Percentiles rank a stretch among this genome's conserved stretches.
Evolutionary conservation across 768 basidiomycete species (phyloP).

Genomic region (Lactarius pseudohatsudake): DNA sequence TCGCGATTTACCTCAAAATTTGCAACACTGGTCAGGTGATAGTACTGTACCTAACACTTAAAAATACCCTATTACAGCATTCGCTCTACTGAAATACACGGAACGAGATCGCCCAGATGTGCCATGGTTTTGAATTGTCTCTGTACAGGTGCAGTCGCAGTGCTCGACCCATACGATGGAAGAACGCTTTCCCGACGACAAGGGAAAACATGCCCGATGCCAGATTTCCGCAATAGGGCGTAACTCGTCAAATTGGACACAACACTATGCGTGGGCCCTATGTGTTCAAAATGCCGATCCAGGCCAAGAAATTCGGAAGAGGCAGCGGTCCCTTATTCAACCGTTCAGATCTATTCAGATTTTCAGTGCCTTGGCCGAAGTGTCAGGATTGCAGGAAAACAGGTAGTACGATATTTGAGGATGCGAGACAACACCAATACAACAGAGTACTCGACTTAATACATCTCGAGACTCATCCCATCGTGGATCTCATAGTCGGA

Average conservation of each 20-base stretch:
- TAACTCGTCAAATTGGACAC: no score
- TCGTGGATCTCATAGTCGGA: constrained; percentile 92
- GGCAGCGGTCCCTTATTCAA: not conserved
- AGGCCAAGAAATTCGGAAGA: no score
- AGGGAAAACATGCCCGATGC: not conserved
- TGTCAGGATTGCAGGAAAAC: not conserved
- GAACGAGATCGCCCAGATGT: not conserved
- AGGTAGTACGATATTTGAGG: not conserved
- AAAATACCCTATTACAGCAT: not conserved
- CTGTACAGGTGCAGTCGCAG: not conserved
- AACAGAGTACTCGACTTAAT: constrained; percentile 42
- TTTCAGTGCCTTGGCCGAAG: not conserved
- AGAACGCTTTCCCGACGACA: not conserved
- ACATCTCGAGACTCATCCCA: constrained; percentile 93
- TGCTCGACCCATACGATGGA: not conserved
- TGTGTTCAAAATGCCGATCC: no score
- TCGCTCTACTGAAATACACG: not conserved
- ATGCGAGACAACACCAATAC: not conserved
- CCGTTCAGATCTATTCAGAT: not conserved
- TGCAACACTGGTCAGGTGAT: no score
- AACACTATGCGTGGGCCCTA: no score
- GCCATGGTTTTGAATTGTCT: not conserved
- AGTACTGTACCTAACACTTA: not conserved
- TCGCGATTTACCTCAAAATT: no score
- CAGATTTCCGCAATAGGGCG: no score